phyloP scores from a whole-genome alignment of 768 basidiomycete species.

The Suillus bovinus region DNA sequence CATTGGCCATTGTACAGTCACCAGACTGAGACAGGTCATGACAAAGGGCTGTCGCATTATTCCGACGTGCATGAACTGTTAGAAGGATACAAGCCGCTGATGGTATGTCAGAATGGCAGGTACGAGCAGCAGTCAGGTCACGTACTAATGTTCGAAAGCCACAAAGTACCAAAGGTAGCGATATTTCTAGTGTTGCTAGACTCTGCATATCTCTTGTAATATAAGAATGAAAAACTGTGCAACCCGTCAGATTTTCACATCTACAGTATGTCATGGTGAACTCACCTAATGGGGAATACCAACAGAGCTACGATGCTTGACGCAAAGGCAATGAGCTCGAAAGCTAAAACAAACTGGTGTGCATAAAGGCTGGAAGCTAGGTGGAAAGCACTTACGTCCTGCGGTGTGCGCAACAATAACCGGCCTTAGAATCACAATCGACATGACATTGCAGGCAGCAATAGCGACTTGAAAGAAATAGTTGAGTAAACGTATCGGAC shows the following conservation, averaged over 20 bases:
- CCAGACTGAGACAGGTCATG: conserved; percentile 27
- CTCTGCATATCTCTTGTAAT: conserved; percentile 16
- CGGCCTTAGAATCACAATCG: conserved; percentile 17
- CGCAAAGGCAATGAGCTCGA: conserved; percentile 21
- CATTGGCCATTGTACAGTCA: conserved; percentile 22
- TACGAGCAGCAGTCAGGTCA: not conserved
- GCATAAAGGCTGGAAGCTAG: not conserved
- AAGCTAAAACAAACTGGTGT: conserved; percentile 15
- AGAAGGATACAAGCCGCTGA: conserved; percentile 23
- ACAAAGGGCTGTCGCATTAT: conserved; percentile 22
- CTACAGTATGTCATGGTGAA: not conserved
- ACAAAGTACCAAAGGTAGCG: conserved; percentile 21
- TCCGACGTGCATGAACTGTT: conserved; percentile 30
- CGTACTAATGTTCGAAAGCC: conserved; percentile 23
- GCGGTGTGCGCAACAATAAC: conserved; percentile 22
- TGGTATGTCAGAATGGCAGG: not conserved
- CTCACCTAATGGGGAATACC: conserved; percentile 24
- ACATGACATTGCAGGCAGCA: conserved; percentile 14
- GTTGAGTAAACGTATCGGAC: conserved; percentile 2
- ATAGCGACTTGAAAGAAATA: conserved; percentile 18
- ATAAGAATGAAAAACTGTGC: conserved; percentile 20
- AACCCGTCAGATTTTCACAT: not conserved
- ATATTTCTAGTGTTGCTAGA: conserved; percentile 25
- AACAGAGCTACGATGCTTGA: conserved; percentile 16
- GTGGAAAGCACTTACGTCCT: conserved; percentile 19